Evolutionary conservation across 208 protist species (phyloP).

Genomic region (Leishmania tropica): DNA sequence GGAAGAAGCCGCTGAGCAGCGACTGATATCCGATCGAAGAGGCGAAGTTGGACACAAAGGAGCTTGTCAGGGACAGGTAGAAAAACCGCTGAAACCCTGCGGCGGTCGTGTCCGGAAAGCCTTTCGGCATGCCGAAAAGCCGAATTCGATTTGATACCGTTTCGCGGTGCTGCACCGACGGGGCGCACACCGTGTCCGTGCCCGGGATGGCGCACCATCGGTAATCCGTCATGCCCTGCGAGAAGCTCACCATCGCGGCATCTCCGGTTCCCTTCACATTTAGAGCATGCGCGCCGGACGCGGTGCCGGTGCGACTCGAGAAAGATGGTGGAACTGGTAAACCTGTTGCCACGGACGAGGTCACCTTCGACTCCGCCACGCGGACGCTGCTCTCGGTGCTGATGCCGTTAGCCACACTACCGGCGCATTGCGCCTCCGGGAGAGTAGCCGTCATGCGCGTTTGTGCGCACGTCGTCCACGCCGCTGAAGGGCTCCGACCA

Average conservation of each 20-base stretch:
- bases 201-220: conserved; percentile 37
- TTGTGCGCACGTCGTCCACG: background rate
- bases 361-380: background rate
- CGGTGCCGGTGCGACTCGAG: background rate
- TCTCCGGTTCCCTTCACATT: conserved; percentile 3
- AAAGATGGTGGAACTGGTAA: conserved; percentile 4
- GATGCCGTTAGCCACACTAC: background rate
- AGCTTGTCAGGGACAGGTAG: conserved; percentile 68
- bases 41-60: conserved; percentile 83
- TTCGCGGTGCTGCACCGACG: conserved; percentile 42
- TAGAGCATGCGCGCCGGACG: background rate
- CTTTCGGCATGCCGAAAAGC: conserved; percentile 79
- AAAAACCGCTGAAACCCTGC: conserved; percentile 81
- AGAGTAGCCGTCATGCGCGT: background rate
- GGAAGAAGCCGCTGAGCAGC: conserved; percentile 83
- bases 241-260: conserved; percentile 39
- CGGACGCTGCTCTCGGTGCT: background rate
- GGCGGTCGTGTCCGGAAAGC: conserved; percentile 73
- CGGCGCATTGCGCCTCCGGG: background rate
- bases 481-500: background rate
- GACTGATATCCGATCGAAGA: conserved; percentile 88
- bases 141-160: conserved; percentile 38
- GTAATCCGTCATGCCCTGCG: conserved; percentile 62
- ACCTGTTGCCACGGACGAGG: background rate
- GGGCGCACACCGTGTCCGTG: conserved; percentile 15